Percentiles rank a stretch among this genome's conserved stretches.
Conservation (phyloP, 345 rosid species). For the Murraya paniculata region DNA sequence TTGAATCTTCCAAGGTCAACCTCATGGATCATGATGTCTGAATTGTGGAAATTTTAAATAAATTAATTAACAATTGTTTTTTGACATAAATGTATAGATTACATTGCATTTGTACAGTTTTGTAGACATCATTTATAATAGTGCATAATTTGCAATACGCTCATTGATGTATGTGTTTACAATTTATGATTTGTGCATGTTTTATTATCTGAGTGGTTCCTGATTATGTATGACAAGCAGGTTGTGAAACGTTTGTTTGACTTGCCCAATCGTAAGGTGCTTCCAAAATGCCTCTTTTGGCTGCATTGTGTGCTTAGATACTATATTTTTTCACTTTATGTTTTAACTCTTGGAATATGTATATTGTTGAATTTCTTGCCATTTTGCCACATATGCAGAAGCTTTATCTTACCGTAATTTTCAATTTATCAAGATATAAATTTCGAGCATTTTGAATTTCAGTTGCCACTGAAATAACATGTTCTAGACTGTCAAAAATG, state of each 20-base stretch:
- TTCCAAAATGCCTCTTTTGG: slow-evolving; percentile 14
- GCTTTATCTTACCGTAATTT: not conserved
- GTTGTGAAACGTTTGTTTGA: slow-evolving; percentile 27
- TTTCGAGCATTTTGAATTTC: not conserved
- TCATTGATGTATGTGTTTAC: not conserved
- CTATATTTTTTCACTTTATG: not conserved
- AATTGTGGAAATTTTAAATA: not conserved
- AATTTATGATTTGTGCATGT: slow-evolving; percentile 1
- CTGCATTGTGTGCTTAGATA: slow-evolving; percentile 4
- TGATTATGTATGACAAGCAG: slow-evolving; percentile 21
- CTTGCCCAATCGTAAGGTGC: slow-evolving; percentile 21
- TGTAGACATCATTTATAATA: not conserved
- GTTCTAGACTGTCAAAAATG: not conserved
- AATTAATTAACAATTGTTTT: not conserved
- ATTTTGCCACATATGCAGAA: not conserved
- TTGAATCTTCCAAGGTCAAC: not conserved
- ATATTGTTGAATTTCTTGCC: not conserved
- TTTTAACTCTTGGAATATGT: not conserved
- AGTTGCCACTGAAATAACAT: not conserved
- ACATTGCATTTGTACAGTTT: not conserved
- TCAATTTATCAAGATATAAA: not conserved
- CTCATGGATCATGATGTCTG: not conserved
- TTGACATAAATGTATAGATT: not conserved
- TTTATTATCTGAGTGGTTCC: slow-evolving; percentile 15
- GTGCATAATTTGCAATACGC: not conserved